These are phyloP conservation scores for Colletotrichum theobromicola DNA, from an alignment of 2,329 filamentous ascomycete species.

Conservation along the genomic window DNA sequence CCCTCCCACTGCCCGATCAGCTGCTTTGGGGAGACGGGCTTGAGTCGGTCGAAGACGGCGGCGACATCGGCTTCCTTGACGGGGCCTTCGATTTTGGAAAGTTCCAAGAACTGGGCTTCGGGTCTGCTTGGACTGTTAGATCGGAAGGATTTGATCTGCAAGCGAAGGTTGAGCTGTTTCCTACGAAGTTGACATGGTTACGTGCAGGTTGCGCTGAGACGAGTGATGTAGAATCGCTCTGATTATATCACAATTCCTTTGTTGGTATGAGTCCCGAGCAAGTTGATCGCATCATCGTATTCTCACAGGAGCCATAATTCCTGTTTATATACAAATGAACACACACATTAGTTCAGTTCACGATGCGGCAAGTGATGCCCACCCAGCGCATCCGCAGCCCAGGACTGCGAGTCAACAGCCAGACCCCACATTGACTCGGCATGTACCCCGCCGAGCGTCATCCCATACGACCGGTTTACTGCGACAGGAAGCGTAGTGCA, in stretches of 20 bases:
- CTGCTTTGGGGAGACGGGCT: slow-evolving; percentile 26
- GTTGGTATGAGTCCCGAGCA: rapidly evolving
- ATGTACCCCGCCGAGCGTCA: not conserved
- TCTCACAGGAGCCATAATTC: rapidly evolving
- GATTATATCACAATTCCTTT: rapidly evolving
- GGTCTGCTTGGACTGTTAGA: not conserved
- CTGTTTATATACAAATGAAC: not conserved
- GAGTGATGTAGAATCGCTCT: not conserved
- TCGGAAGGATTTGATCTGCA: not conserved
- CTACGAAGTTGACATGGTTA: not conserved
- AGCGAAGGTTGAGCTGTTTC: not conserved
- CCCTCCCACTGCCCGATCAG: slow-evolving; percentile 34
- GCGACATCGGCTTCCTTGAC: not conserved
- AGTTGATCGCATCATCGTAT: not conserved
- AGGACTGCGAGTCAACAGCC: not conserved
- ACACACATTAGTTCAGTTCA: not conserved
- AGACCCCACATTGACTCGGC: not conserved
- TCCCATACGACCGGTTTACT: not conserved
- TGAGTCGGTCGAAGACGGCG: slow-evolving; percentile 22
- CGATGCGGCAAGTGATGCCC: not conserved
- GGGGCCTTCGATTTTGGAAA: not conserved
- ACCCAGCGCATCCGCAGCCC: not conserved
- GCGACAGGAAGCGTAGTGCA: not conserved
- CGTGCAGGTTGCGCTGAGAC: rapidly evolving
- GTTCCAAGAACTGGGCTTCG: not conserved